Evolutionary conservation across 352 stramenopile genomes (phyloP), one percentile per base, ranked within the genome.

Genomic region (Aphanomyces euteiches): DNA sequence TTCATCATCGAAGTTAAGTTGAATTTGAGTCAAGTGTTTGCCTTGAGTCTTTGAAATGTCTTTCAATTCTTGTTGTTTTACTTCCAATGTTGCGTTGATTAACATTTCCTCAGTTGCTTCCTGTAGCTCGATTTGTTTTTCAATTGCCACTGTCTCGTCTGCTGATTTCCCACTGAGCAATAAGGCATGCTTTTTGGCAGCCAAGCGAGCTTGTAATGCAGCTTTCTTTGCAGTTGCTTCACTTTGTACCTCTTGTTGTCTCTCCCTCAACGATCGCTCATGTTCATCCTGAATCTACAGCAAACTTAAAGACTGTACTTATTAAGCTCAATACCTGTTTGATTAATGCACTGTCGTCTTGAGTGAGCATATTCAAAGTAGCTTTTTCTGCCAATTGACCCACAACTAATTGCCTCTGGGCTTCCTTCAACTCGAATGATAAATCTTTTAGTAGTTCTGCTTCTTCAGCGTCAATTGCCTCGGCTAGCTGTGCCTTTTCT

Each of bases 211-310:
- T 2, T 58, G 8, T 21, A 58, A 19, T 21, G 50, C 50, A 8
- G 15, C 50, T 19, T 36, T 58, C 50, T 58, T 58, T 3, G 34
- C 37, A 5, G 53, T 21, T 64, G 76, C 75, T 37, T 80, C 74
- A 4, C 66, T 54, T n/a, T 73, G 59, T 17, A 81, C 45, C 12
- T 78, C 56, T 15, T 75, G 36, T 19, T 77, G 74, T 3, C 61
- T 60, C 37, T 77, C 68, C 43, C 79, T 39, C 72, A 75, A 79
- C 19, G 66, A 66, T 2, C 53, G 28, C 7, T 76, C 47, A 19
- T 78, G 75, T 17, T 38, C 57, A 1, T 73, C 72, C 69, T 74
- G 79, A 10, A 83, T 67, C 13, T 60, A 19, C 54, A 75, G 75
- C 39, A 82, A 28, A 28, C 28, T 28, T 28, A 28, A 2, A 28